Evolutionary conservation across 73 alveolate species (phyloP).

Genomic region (Uronychia setigera): DNA sequence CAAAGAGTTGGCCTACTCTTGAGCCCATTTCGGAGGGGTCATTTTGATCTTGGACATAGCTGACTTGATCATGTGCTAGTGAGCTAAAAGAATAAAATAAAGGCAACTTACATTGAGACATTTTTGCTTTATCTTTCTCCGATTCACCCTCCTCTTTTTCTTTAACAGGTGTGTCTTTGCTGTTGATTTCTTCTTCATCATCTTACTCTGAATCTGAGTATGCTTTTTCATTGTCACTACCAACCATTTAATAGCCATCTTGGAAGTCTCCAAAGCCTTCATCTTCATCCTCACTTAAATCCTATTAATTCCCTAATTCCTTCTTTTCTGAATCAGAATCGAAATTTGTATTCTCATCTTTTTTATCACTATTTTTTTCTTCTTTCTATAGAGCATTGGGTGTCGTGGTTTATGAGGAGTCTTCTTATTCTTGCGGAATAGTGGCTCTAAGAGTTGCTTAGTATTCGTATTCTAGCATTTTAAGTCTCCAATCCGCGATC

Average conservation of each 20-base stretch:
- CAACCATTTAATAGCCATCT: not conserved
- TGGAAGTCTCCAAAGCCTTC: not conserved
- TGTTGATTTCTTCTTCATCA: not conserved
- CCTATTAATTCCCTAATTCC: not conserved
- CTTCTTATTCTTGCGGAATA: no score
- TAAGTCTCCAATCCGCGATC: slow-evolving; percentile 21
- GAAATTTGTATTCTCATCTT: not conserved
- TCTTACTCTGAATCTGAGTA: slow-evolving; percentile 10
- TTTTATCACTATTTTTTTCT: not conserved
- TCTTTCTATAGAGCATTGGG: no score
- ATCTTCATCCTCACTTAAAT: not conserved
- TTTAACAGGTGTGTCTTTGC: not conserved
- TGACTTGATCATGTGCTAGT: not conserved
- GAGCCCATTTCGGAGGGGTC: slow-evolving; percentile 35
- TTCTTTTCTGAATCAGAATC: not conserved
- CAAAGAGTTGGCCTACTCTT: not conserved
- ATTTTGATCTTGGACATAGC: slow-evolving; percentile 24
- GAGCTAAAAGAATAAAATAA: not conserved
- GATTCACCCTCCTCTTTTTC: not conserved
- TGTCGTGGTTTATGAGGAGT: not conserved
- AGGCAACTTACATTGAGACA: no score
- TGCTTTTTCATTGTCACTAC: not conserved
- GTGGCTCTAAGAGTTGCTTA: not conserved
- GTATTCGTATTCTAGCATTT: slow-evolving; percentile 18
- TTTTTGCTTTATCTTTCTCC: not conserved